These are phyloP conservation scores for Schizopora paradoxa DNA, from an alignment of 1,284 basidiomycete genomes.

Conservation along the genomic window DNA sequence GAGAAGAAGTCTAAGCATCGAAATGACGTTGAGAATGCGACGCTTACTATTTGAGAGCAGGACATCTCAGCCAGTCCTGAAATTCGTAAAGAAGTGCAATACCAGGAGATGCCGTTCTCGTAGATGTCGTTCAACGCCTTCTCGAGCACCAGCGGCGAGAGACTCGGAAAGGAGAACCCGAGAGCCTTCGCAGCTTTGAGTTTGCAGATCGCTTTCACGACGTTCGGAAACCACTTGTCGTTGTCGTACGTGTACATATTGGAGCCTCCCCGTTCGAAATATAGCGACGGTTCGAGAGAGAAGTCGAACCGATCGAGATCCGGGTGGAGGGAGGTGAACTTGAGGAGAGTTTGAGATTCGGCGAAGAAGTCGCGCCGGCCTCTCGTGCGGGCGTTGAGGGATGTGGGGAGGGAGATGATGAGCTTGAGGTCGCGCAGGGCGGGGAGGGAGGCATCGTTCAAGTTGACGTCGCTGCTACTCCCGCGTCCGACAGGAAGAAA, in stretches of 20 bases:
- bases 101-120: too few relatives aligned
- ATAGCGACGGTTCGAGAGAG: neutral
- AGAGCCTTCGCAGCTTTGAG: neutral
- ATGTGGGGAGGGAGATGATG: neutral
- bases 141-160: too few relatives aligned
- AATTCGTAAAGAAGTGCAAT: too few relatives aligned
- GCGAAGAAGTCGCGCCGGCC: too few relatives aligned
- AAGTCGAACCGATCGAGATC: slow-evolving; percentile 5
- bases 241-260: neutral
- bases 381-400: neutral
- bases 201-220: slow-evolving; percentile 1
- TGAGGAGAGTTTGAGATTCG: neutral
- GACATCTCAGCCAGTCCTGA: too few relatives aligned
- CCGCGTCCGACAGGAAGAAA: neutral
- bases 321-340: neutral
- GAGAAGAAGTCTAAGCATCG: too few relatives aligned
- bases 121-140: too few relatives aligned
- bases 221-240: slow-evolving; percentile 2
- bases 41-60: too few relatives aligned
- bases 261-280: neutral
- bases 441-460: neutral
- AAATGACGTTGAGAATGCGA: too few relatives aligned
- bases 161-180: neutral
- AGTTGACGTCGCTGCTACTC: too few relatives aligned
- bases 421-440: slow-evolving; percentile 1